A percentile compares a stretch with the other conserved stretches of the same genome.
Evolutionary conservation across 1,139 yeast species (phyloP).

Genomic region (Pneumocystis canis): DNA sequence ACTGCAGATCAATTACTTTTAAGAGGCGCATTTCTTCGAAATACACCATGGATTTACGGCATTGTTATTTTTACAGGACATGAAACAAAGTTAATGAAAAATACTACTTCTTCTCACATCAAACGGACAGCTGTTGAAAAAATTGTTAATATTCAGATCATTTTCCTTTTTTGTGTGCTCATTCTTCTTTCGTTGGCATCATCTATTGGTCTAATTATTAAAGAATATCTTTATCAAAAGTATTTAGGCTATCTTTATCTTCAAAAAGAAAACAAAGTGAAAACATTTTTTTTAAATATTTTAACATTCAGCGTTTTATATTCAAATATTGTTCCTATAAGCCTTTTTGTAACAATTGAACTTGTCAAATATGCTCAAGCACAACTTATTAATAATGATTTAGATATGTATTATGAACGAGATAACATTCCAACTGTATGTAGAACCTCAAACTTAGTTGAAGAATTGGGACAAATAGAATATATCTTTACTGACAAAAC

Average conservation of each 20-base stretch:
- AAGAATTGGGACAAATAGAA: constrained; percentile 90
- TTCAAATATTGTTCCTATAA: constrained; percentile 90
- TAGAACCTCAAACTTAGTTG: constrained; percentile 86
- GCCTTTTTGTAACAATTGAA: constrained; percentile 78
- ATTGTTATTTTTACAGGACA: constrained; percentile 92
- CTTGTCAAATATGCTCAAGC: constrained; percentile 92
- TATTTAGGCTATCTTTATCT: constrained; percentile 24
- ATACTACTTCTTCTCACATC: constrained; percentile 96
- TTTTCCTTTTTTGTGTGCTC: constrained; percentile 71
- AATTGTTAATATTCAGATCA: constrained; percentile 79
- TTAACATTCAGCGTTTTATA: constrained; percentile 91
- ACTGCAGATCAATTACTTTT: constrained; percentile 81
- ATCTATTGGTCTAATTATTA: constrained; percentile 74
- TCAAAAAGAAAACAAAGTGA: constrained; percentile 47
- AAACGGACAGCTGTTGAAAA: constrained; percentile 94
- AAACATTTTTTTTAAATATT: constrained; percentile 68
- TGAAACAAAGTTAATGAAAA: constrained; percentile 94
- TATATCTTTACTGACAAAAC: constrained; percentile 93
- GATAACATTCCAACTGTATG: constrained; percentile 92
- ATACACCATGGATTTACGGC: constrained; percentile 92
- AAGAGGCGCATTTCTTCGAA: constrained; percentile 90
- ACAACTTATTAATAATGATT: constrained; percentile 77
- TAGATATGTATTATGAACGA: constrained; percentile 78
- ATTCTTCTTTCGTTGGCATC: constrained; percentile 65
- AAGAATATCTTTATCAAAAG: constrained; percentile 20